These are phyloP conservation scores for Globisporangium carolinianum DNA, from an alignment of 352 stramenopile species.

Conservation along the genomic window DNA sequence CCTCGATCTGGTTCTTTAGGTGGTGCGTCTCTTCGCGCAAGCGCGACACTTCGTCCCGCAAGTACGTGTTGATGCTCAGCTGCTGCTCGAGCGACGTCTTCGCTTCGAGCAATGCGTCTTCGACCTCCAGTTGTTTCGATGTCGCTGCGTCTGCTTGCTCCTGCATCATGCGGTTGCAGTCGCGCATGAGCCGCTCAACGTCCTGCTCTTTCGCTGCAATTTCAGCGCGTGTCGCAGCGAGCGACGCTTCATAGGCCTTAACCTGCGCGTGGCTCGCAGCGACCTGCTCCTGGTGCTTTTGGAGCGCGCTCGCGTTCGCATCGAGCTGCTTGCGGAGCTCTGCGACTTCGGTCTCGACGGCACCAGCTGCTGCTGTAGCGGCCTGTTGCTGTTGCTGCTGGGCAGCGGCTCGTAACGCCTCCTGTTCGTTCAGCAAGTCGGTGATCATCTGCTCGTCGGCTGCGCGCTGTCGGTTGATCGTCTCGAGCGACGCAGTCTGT, in stretches of 20 bases:
- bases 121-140: conserved; percentile 78
- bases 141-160: conserved; percentile 72
- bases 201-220: conserved; percentile 71
- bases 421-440: conserved; percentile 79
- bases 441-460: conserved; percentile 79
- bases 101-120: conserved; percentile 75
- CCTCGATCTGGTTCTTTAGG: conserved; percentile 82
- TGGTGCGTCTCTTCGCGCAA: conserved; percentile 81
- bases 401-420: conserved; percentile 28
- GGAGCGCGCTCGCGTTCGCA: conserved; percentile 60
- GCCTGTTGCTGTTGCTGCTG: conserved; percentile 27
- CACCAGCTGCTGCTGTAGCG: conserved; percentile 32
- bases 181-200: conserved; percentile 73
- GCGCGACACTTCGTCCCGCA: conserved; percentile 71
- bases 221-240: conserved; percentile 54
- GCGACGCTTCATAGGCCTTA: conserved; percentile 50
- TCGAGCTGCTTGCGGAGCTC: conserved; percentile 54
- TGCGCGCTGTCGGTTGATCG: conserved; percentile 62
- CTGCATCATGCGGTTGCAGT: conserved; percentile 84
- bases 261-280: conserved; percentile 61
- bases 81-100: conserved; percentile 85
- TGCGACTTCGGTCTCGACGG: conserved; percentile 73
- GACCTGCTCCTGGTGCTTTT: conserved; percentile 71
- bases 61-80: conserved; percentile 79
- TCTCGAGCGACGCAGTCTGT: conserved; percentile 49